Evolutionary conservation across 2,329 filamentous ascomycete species (phyloP), one percentile per base, ranked within the genome.

Genomic region (Aureobasidium pullulans): DNA sequence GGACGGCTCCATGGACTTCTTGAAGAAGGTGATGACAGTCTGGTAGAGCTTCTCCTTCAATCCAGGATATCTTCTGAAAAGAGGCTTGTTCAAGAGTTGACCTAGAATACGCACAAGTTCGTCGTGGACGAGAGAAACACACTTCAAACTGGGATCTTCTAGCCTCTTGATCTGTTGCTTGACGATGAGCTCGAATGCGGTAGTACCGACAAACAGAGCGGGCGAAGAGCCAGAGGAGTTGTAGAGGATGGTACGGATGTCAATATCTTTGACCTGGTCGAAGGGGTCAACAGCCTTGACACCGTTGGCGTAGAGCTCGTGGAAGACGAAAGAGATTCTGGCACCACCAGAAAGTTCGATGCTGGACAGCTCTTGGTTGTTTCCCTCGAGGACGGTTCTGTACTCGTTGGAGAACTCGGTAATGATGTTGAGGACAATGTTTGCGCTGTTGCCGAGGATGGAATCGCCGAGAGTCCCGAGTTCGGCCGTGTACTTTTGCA

Each of bases 151-250:
- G 40, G 94, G 95, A 62, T 99, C 94, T 75, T 99, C 94, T 56
- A 99, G 76, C 60, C 94, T 85, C 82, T 90, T 95, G 76, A 99
- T 99, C 74, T 99, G 92, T 73, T 96, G 90, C 82, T 97, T 99
- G 66, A 97, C 93, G 67, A 99, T 96, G 65, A 96, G 80, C 75
- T 99, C 94, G 68, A 99, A 99, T n/a, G 94, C 94, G 6, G 90
- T 95, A 7, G 94, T 97, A 59, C 94, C 94, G 32, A 99, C 94
- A 70, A 99, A 99, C 7, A 99, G 84, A 1, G 94, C 93, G 0
- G 94, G 94, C 1, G 93, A 96, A 32, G 94, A 94, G 71, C 94
- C 94, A n/a, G 94, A 97, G 28, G 94, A 97, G 83, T 99, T 99
- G 84, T 96, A 96, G 8, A 99, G 83, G 62, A 96, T 93, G 28